A percentile compares a stretch with the other conserved stretches of the same genome.
Evolutionary conservation across 2,329 filamentous ascomycete genomes (phyloP).

Genomic region (Davidsoniella virescens): DNA sequence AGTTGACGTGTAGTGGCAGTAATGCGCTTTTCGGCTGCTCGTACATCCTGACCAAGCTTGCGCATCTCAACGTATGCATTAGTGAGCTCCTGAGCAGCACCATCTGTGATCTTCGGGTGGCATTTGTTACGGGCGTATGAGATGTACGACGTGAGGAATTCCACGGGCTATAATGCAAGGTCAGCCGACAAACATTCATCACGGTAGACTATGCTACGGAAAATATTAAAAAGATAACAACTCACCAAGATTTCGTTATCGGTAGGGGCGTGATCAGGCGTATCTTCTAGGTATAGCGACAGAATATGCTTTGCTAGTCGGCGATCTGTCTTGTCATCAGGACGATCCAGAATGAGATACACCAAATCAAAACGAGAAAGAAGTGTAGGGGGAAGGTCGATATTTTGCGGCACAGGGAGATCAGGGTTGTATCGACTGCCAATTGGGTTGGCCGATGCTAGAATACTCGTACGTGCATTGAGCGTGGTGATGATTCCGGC

Average conservation of each 20-base stretch:
- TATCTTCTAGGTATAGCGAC: constrained; percentile 92
- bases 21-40: constrained; percentile 83
- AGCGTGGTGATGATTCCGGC: constrained; percentile 93
- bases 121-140: constrained; percentile 82
- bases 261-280: constrained; percentile 64
- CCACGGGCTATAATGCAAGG: constrained; percentile 48
- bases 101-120: constrained; percentile 64
- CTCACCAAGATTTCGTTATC: constrained; percentile 65
- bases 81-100: constrained; percentile 70
- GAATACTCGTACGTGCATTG: constrained; percentile 86
- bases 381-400: constrained; percentile 87
- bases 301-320: constrained; percentile 82
- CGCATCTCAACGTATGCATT: constrained; percentile 89
- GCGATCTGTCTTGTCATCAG: constrained; percentile 80
- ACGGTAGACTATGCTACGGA: neutral
- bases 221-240: constrained; percentile 13
- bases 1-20: constrained; percentile 93
- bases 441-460: constrained; percentile 94
- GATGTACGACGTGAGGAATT: constrained; percentile 93
- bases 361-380: constrained; percentile 94
- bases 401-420: constrained; percentile 90
- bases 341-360: constrained; percentile 85
- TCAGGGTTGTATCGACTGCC: constrained; percentile 96
- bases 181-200: neutral
- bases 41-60: constrained; percentile 74